Base-by-base conservation (phyloP, 2,329 filamentous ascomycete genomes). In the Phialophora tarda region DNA sequence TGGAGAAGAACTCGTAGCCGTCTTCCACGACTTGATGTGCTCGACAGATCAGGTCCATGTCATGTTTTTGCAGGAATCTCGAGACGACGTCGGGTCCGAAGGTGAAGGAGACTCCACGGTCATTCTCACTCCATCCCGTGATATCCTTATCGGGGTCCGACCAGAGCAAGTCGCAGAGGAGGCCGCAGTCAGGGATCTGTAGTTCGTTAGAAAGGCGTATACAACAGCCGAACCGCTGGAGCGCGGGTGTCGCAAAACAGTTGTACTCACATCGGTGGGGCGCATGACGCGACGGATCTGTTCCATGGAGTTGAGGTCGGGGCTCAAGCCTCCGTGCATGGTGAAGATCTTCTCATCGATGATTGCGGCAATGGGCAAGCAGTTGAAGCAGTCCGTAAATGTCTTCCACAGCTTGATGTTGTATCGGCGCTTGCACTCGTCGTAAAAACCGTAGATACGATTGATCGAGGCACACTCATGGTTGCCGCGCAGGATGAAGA, bases 351-450 rank as follows among this genome's bases (percentile, higher is more conserved):
- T 99, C 85, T 97, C 95, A 77, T 97, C 94, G 75, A 99, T 97
- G 82, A 99, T 99, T 73, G 95, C 94, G 65, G 94, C 95, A 79
- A 99, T 98, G 56, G 94, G 94, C 77, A 98, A 83, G 82, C 93
- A 97, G 86, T 99, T 99, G 88, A 99, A 99, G 86, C 93, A 97
- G 80, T 99, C 94, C 71, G 93, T 97, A 79, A 99, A 98, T 1
- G 94, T 98, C 87, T 99, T 99, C 94, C 94, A 98, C 69, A 98
- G 86, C 87, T 98, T 98, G 85, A 98, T 97, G 82, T 98, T 99
- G 84, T 96, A 98, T 74, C 94, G 88, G 78, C 95, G 90, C 86
- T 99, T 99, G 89, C 94, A 99, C 82, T 99, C 94, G 77, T 99
- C 95, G 85, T 99, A 99, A 85, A 99, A 99, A 67, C 95, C 95